A percentile compares a stretch with the other conserved stretches of the same genome.
Evolutionary conservation across 2,329 filamentous ascomycete genomes (phyloP).

Genomic region (Colletotrichum sp.): DNA sequence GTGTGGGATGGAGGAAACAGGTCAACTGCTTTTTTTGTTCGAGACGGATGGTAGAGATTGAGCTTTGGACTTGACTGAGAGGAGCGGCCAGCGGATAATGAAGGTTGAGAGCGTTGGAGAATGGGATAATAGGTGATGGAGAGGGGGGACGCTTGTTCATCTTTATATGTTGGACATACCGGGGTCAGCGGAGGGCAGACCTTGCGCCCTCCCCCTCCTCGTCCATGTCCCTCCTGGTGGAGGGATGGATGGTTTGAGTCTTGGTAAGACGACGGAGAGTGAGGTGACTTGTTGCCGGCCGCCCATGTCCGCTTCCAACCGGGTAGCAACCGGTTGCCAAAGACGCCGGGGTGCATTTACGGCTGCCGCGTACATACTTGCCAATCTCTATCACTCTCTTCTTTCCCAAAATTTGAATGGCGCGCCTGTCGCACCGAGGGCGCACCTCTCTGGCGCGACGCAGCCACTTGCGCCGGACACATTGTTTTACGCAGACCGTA

Average conservation of each 20-base stretch:
- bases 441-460: neutral
- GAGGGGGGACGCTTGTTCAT: neutral
- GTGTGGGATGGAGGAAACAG: neutral
- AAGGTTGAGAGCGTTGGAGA: neutral
- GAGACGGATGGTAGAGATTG: slow-evolving; percentile 1
- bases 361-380: neutral
- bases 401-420: neutral
- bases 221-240: neutral
- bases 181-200: neutral
- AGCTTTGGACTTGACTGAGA: neutral
- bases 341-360: neutral
- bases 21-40: slow-evolving; percentile 8
- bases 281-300: neutral
- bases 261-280: neutral
- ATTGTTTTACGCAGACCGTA: neutral
- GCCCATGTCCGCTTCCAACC: neutral
- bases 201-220: neutral
- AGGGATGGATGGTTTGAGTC: neutral
- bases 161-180: slow-evolving; percentile 11
- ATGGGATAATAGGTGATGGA: rapidly evolving
- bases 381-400: neutral
- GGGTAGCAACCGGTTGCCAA: neutral
- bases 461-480: neutral
- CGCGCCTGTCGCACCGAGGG: neutral
- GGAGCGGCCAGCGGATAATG: neutral